Evolutionary conservation across 306 rosid species (phyloP), one percentile per base, ranked within the genome.

Genomic region (Parietaria judaica): DNA sequence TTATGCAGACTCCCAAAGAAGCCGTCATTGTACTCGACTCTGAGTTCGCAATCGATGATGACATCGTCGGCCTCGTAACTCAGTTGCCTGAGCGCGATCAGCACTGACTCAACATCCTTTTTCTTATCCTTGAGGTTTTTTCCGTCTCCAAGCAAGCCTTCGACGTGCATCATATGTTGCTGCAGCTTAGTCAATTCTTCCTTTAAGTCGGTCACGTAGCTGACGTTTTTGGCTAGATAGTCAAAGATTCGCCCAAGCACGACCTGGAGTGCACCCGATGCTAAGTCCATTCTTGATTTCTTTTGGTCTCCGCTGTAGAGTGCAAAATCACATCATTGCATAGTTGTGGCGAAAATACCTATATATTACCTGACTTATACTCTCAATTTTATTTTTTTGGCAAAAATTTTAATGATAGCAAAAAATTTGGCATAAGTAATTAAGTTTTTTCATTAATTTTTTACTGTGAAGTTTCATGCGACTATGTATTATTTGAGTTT

Each of bases 1-100:
- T 50, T 13, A 57, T 23, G 31, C 31, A 23, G 31, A 23, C 31
- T 0, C 38, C 12, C 8, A 3, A 49, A 43, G 7, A 5, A 0
- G 13, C 6, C 39, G 2, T 6, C 31, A 39, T 3, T 37, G 60
- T 51, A 43, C 53, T 60, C 67, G 11, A 23, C 8, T 54, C 61
- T 69, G 8, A 60, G 56, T 15, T 51, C 3, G 66, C 61, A 69
- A 45, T 69, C 67, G 3, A 37, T 54, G 55, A 69, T 39, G 14
- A 69, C 39, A 11, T 69, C 38, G n/a, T 69, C 61, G 3, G 66
- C 66, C 35, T 69, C 37, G 15, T 51, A 69, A 11, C 60, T 53
- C 2, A 60, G 36, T n/a, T 44, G 48, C 61, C 61, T 43, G 8
- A 69, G 15, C 1, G 35, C 12, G 7, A 8, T 31, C 50, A 69